Evolutionary conservation across 768 basidiomycete species (phyloP).

Genomic region (Amanita subjunquillea): DNA sequence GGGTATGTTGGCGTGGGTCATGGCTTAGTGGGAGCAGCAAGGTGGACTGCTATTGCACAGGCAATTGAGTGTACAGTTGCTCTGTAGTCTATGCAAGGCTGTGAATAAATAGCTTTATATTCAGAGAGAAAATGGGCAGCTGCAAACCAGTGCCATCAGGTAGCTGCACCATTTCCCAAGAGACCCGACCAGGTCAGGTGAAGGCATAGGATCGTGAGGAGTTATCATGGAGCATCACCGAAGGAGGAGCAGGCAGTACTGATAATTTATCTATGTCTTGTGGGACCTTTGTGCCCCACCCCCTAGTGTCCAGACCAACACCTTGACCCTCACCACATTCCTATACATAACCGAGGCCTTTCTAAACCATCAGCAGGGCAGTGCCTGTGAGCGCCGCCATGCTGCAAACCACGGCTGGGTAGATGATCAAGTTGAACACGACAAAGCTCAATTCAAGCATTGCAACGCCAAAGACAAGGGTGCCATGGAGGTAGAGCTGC

Average conservation of each 20-base stretch:
- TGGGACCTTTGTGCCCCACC: no score
- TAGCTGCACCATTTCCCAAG: not conserved
- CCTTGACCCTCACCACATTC: no score
- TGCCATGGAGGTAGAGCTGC: conserved; percentile 21
- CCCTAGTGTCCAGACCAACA: no score
- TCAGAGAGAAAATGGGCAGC: no score
- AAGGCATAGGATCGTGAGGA: not conserved
- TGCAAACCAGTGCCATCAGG: not conserved
- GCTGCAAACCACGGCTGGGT: conserved; percentile 14
- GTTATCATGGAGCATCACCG: no score
- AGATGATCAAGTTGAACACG: conserved; percentile 18
- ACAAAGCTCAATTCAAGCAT: conserved; percentile 18
- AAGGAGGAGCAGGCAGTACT: no score
- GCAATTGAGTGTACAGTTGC: not conserved
- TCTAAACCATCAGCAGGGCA: not conserved
- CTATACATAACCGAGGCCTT: no score
- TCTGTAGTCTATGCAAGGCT: not conserved
- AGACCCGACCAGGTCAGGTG: not conserved
- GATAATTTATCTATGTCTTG: no score
- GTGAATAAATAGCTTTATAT: no score
- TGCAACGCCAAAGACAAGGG: conserved; percentile 16
- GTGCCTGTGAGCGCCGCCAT: not conserved
- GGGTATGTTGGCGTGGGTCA: not conserved
- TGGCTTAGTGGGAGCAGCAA: not conserved
- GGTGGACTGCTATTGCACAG: not conserved